These are phyloP conservation scores for Incumbomyces delicatus DNA, from an alignment of 2,329 filamentous ascomycete species.

Conservation along the genomic window DNA sequence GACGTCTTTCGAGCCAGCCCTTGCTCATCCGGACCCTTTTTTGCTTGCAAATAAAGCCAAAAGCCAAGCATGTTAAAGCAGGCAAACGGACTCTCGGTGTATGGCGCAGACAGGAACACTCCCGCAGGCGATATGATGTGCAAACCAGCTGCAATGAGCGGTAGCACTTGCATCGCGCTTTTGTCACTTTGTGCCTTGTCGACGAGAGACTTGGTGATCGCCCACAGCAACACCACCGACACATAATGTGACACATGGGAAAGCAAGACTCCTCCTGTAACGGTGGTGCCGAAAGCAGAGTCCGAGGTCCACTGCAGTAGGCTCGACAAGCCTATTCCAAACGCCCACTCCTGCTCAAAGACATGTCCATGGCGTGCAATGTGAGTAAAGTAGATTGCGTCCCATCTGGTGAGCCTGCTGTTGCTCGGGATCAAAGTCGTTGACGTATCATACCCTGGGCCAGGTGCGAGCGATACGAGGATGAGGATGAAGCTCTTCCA, in stretches of 20 bases:
- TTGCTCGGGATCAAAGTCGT: slow-evolving; percentile 38
- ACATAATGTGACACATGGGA: slow-evolving; percentile 67
- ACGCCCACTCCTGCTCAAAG: slow-evolving; percentile 59
- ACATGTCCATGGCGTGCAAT: slow-evolving; percentile 45
- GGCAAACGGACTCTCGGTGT: slow-evolving; percentile 71
- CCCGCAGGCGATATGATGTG: slow-evolving; percentile 83
- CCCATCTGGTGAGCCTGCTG: slow-evolving; percentile 47
- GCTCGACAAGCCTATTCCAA: slow-evolving; percentile 43
- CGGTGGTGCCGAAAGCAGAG: slow-evolving; percentile 6
- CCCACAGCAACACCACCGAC: slow-evolving; percentile 59
- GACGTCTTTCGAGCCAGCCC: slow-evolving; percentile 30
- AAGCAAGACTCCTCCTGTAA: slow-evolving; percentile 50
- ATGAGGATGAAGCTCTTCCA: slow-evolving; percentile 50
- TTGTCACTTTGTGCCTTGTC: slow-evolving; percentile 22
- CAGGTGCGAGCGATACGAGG: slow-evolving; percentile 42
- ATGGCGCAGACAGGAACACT: slow-evolving; percentile 79
- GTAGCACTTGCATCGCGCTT: slow-evolving; percentile 29
- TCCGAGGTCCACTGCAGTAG: background rate
- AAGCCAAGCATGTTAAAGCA: slow-evolving; percentile 66
- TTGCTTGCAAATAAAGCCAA: slow-evolving; percentile 52
- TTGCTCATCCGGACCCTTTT: slow-evolving; percentile 27
- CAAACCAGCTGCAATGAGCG: slow-evolving; percentile 60
- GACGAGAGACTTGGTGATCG: slow-evolving; percentile 6
- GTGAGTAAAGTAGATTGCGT: slow-evolving; percentile 51
- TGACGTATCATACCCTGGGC: slow-evolving; percentile 55